Evolutionary conservation across 2,329 filamentous ascomycete genomes (phyloP).

Genomic region (Helminthosporium solani): DNA sequence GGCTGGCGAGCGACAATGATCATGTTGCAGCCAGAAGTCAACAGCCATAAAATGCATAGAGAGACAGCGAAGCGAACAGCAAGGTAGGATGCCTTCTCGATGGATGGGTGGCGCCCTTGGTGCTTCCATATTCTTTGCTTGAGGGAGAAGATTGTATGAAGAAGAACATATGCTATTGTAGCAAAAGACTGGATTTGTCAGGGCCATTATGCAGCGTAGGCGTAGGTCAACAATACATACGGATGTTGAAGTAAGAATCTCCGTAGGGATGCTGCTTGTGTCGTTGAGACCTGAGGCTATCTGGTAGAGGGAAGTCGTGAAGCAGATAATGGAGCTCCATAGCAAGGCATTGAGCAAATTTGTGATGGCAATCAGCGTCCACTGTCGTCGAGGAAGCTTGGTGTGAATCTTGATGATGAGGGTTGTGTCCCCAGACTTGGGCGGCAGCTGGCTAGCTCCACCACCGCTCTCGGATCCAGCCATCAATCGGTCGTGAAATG

Average conservation of each 20-base stretch:
- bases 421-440: constrained; percentile 13
- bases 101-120: constrained; percentile 21
- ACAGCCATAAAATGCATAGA: constrained; percentile 39
- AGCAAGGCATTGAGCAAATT: constrained; percentile 37
- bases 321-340: constrained; percentile 34
- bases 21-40: constrained; percentile 44
- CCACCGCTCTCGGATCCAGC: constrained; percentile 20
- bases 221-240: constrained; percentile 20
- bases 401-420: constrained; percentile 12
- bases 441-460: constrained; percentile 20
- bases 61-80: constrained; percentile 34
- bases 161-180: constrained; percentile 35
- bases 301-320: constrained; percentile 31
- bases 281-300: constrained; percentile 31
- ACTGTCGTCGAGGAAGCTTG: constrained; percentile 29
- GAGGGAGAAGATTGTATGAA: constrained; percentile 38
- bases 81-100: constrained; percentile 34
- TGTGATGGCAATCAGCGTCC: constrained; percentile 38
- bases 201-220: constrained; percentile 4
- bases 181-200: constrained; percentile 29
- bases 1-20: constrained; percentile 42
- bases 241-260: constrained; percentile 34
- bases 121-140: constrained; percentile 35
- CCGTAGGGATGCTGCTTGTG: constrained; percentile 28
- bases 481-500: constrained; percentile 20